Evolutionary conservation across 106 monocot genomes (phyloP).

Genomic region (Acorus calamus): DNA sequence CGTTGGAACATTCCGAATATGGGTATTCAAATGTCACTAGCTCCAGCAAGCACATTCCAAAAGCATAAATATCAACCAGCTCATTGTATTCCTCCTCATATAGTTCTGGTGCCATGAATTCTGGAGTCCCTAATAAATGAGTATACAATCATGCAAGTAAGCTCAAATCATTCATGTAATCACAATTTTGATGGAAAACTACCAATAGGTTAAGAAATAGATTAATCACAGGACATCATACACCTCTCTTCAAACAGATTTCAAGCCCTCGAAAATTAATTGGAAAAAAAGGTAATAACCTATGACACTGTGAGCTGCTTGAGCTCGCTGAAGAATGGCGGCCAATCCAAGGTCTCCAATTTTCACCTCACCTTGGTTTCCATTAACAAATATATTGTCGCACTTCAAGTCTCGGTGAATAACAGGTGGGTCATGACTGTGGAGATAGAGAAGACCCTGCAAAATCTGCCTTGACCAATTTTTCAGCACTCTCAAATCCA

Average conservation of each 20-base stretch:
- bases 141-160: not conserved
- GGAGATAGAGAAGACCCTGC: slow-evolving; percentile 52
- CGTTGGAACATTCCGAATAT: slow-evolving; percentile 46
- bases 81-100: slow-evolving; percentile 73
- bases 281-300: slow-evolving; percentile 11
- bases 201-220: too few species aligned
- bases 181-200: too few species aligned
- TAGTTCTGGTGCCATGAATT: slow-evolving; percentile 72
- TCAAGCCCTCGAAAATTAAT: too few species aligned
- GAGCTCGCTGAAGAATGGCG: slow-evolving; percentile 44
- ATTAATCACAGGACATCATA: too few species aligned
- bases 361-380: slow-evolving; percentile 70
- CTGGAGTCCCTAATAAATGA: slow-evolving; percentile 35
- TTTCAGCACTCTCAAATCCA: slow-evolving; percentile 48
- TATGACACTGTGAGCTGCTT: slow-evolving; percentile 41
- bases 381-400: slow-evolving; percentile 73
- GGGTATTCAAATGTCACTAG: slow-evolving; percentile 60
- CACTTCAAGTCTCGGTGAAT: slow-evolving; percentile 71
- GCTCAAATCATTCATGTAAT: not conserved
- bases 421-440: slow-evolving; percentile 55
- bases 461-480: slow-evolving; percentile 67
- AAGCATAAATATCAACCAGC: slow-evolving; percentile 63
- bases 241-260: too few species aligned
- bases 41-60: slow-evolving; percentile 70
- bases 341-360: slow-evolving; percentile 78